Evolutionary conservation across 495 filamentous ascomycete genomes (phyloP), one percentile per base, ranked within the genome.

Genomic region (Cryomyces minteri): DNA sequence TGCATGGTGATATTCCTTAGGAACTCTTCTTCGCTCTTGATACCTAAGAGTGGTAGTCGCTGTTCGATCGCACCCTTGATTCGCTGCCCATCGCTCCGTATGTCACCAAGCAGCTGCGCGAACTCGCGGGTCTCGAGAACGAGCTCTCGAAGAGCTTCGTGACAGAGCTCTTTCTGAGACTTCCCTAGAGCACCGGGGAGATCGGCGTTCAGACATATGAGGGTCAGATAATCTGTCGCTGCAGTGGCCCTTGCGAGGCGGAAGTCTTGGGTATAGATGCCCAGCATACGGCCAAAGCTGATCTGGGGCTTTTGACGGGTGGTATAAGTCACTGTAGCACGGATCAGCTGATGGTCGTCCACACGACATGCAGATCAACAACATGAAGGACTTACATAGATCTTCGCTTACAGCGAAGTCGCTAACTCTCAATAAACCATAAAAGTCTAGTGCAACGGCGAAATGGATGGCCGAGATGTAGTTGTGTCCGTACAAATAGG

Each of bases 381-480:
- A 9, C 4, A 4, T 14, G 43, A 14, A 36, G 46, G 61, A 64
- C 59, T 76, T 76, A 67, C 83, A 62, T 33, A 92, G 73, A 53
- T 88, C 82, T 31, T 73, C 73, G 8, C 75, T 71, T 8, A 71
- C 65, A 51, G 70, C 72, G 46, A 79, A 77, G 58, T 88, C 80
- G 7, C 84, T 76, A 7, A 90, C 80, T 5, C 90, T 79, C 43
- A 99, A 63, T 32, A 99, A 73, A 11, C 90, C 90, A 57, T 99
- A 99, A 60, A 82, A 96, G 45, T 76, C 75, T 29, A 96, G 67
- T 3, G 79, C 84, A 54, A 96, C 84, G 33, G 85, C 85, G 58
- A 96, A 94, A 64, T 99, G 90, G 37, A 94, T 84, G 9, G 86
- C 88, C 51, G 90, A 84, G 41, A 92, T 79, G 47, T 90, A 90